phyloP scores from a whole-genome alignment of 352 stramenopile species.

The Pythium angustatum region DNA sequence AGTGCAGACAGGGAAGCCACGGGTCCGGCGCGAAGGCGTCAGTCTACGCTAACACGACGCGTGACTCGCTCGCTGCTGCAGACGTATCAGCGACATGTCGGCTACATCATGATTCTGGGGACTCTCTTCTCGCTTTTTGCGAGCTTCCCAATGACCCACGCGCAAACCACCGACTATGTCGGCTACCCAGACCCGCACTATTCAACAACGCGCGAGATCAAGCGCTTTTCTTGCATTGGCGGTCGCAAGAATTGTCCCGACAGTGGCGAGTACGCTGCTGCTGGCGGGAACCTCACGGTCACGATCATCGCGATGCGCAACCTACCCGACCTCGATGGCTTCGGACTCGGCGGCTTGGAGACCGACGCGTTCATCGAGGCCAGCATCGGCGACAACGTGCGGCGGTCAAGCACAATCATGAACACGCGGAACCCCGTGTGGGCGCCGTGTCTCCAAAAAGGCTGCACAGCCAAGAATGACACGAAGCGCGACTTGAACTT shows the following conservation, averaged over 20 bases:
- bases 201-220: slow-evolving; percentile 46
- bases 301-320: slow-evolving; percentile 86
- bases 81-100: too few species aligned
- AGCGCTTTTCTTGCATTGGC: slow-evolving; percentile 72
- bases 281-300: slow-evolving; percentile 87
- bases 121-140: neutral
- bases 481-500: slow-evolving; percentile 77
- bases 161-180: slow-evolving; percentile 59
- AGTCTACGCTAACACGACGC: too few species aligned
- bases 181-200: slow-evolving; percentile 71
- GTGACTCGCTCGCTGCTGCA: too few species aligned
- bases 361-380: slow-evolving; percentile 84
- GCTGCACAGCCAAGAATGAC: slow-evolving; percentile 50
- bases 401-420: slow-evolving; percentile 55
- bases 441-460: slow-evolving; percentile 46
- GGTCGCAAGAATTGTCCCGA: slow-evolving; percentile 68
- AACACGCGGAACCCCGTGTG: slow-evolving; percentile 84
- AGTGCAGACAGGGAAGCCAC: too few species aligned
- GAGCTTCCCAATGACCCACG: neutral
- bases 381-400: slow-evolving; percentile 70
- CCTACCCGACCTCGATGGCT: slow-evolving; percentile 80
- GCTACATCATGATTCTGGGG: neutral
- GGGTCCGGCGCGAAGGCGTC: too few species aligned
- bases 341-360: slow-evolving; percentile 55
- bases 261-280: slow-evolving; percentile 63